Conservation (phyloP, 306 rosid genomes). For the Echinosophora koreensis region DNA sequence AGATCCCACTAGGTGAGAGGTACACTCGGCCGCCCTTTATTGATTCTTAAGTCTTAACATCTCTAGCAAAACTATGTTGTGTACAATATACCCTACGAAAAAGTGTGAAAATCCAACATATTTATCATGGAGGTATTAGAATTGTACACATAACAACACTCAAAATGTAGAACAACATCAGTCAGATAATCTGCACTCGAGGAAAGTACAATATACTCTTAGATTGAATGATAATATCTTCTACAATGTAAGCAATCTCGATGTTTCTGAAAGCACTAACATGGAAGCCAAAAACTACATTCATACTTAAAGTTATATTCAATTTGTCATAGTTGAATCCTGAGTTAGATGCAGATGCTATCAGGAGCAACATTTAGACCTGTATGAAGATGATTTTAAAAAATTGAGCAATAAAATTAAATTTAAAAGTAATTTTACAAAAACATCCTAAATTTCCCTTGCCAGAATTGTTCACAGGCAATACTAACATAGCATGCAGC, state of each 20-base stretch:
- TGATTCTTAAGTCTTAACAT: not conserved
- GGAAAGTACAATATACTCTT: not conserved
- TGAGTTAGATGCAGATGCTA: not conserved
- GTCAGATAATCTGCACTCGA: slow-evolving; percentile 14
- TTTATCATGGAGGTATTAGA: not conserved
- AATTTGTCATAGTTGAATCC: not conserved
- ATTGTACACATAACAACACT: slow-evolving; percentile 9
- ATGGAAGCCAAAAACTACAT: slow-evolving; percentile 3
- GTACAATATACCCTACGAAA: not conserved
- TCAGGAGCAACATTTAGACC: not conserved
- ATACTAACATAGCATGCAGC: not conserved
- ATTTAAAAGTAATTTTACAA: not conserved
- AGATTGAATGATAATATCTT: not conserved
- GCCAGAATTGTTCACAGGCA: not conserved
- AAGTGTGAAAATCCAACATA: not conserved
- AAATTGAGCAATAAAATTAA: not conserved
- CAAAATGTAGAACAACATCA: not conserved
- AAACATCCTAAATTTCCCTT: not conserved
- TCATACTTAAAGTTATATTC: slow-evolving; percentile 5
- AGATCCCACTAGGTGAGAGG: too few species aligned
- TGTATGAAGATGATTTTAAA: not conserved
- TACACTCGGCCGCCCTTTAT: not conserved
- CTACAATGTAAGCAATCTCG: not conserved
- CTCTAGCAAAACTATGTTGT: not conserved
- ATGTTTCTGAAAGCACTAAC: not conserved